Percentiles rank a stretch among this genome's conserved stretches.
These are phyloP conservation scores for Lunularia cruciata DNA, from an alignment of 225 moss, liverwort and hornwort species.

Conservation along the genomic window DNA sequence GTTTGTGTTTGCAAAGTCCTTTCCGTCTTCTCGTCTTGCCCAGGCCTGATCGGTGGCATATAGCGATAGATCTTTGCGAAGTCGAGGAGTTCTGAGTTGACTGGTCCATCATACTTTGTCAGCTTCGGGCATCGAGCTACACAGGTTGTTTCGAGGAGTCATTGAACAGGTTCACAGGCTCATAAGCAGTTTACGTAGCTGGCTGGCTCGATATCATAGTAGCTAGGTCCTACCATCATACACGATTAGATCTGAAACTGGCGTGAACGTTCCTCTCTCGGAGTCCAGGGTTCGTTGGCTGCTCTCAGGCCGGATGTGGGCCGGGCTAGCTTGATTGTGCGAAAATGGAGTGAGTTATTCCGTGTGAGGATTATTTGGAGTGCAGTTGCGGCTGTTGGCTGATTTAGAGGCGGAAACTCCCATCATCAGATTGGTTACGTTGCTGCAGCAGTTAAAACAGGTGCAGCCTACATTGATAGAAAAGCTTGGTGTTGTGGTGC, in stretches of 20 bases:
- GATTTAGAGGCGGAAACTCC: conserved; percentile 8
- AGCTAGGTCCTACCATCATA: neutral
- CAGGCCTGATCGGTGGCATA: neutral
- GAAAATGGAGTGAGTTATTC: conserved; percentile 19
- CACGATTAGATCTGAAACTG: conserved; percentile 27
- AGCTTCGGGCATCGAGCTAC: conserved; percentile 2
- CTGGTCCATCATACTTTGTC: neutral
- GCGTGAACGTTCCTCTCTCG: conserved; percentile 9
- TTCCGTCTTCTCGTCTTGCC: too few relatives aligned
- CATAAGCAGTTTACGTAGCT: conserved; percentile 8
- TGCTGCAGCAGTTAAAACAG: conserved; percentile 21
- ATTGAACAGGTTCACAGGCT: neutral
- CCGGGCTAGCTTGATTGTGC: conserved; percentile 1
- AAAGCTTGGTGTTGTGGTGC: conserved; percentile 9
- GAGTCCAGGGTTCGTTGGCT: neutral
- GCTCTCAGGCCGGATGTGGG: neutral
- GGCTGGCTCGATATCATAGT: neutral
- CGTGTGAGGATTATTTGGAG: conserved; percentile 6
- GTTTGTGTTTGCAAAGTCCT: too few relatives aligned
- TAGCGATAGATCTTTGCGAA: conserved; percentile 7
- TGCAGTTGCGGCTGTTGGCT: conserved; percentile 21
- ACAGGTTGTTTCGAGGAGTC: neutral
- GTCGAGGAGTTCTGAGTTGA: neutral
- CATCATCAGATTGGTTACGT: conserved; percentile 23
- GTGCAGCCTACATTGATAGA: conserved; percentile 18